A percentile compares a stretch with the other conserved stretches of the same genome.
Evolutionary conservation across 805 yeast species (phyloP).

Genomic region (Lachancea quebecensis): DNA sequence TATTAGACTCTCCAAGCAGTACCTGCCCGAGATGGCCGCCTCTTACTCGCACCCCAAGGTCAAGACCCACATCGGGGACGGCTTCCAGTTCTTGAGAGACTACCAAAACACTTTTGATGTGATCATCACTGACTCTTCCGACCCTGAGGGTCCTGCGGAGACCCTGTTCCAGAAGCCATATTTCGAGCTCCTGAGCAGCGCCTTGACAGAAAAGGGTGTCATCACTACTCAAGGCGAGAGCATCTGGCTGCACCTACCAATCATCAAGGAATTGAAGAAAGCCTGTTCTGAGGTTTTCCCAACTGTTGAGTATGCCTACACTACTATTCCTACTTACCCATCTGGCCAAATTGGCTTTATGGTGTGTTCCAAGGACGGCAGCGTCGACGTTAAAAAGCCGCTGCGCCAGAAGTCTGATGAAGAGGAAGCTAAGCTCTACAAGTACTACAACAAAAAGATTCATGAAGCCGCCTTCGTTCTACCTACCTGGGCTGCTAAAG

Average conservation of each 20-base stretch:
- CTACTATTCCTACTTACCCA: constrained; percentile 94
- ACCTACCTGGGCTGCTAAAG: constrained; percentile 81
- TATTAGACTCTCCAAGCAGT: constrained; percentile 76
- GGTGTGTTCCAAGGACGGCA: constrained; percentile 79
- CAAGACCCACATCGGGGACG: constrained; percentile 88
- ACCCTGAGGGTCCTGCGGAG: constrained; percentile 98
- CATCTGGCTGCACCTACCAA: constrained; percentile 85
- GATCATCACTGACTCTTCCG: constrained; percentile 94
- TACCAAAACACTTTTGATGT: constrained; percentile 86
- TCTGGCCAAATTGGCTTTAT: constrained; percentile 97
- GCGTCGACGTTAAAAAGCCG: constrained; percentile 62
- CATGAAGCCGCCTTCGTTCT: constrained; percentile 86
- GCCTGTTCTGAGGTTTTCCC: constrained; percentile 86
- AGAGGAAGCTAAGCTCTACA: constrained; percentile 58
- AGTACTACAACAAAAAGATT: constrained; percentile 76
- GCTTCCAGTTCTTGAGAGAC: constrained; percentile 88
- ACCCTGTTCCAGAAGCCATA: constrained; percentile 87
- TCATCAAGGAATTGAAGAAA: constrained; percentile 72
- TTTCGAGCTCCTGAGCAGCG: constrained; percentile 74
- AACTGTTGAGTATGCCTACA: constrained; percentile 82
- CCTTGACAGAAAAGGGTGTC: constrained; percentile 90
- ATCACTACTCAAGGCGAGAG: constrained; percentile 92
- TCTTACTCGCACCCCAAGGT: constrained; percentile 86
- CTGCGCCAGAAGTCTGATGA: constrained; percentile 54
- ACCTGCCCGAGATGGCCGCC: constrained; percentile 79